phyloP scores from a whole-genome alignment of 192 early-diverging fungal genomes.

The Geranomyces variabilis region DNA sequence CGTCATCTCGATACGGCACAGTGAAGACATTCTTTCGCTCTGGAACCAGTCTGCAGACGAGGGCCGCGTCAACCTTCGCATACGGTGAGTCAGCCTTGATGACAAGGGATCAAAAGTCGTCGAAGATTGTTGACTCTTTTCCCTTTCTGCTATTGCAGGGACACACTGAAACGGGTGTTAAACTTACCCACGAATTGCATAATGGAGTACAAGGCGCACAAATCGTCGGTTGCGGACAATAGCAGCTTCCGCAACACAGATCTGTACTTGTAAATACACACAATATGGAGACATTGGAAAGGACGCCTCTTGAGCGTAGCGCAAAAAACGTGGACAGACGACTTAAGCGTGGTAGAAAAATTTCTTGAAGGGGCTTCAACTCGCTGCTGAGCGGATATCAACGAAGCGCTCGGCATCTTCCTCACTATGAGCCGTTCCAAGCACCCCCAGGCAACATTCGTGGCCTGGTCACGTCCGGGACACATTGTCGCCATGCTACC shows the following conservation, averaged over 20 bases:
- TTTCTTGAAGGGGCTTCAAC: too few species aligned
- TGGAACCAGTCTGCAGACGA: slow-evolving; percentile 91
- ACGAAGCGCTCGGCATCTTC: too few species aligned
- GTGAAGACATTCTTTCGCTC: slow-evolving; percentile 92
- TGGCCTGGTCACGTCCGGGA: too few species aligned
- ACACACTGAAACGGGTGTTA: slow-evolving; percentile 85
- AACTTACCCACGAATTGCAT: slow-evolving; percentile 83
- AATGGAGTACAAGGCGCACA: slow-evolving; percentile 96
- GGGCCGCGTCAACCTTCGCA: slow-evolving; percentile 79
- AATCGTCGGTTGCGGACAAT: slow-evolving; percentile 79
- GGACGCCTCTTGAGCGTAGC: too few species aligned
- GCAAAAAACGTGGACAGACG: too few species aligned
- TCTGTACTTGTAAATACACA: slow-evolving; percentile 31
- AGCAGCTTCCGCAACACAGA: slow-evolving; percentile 87
- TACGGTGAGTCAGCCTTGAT: slow-evolving; percentile 63
- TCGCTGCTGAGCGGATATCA: too few species aligned
- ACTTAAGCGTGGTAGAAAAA: too few species aligned
- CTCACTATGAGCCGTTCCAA: too few species aligned
- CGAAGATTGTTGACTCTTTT: background rate
- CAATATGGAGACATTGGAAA: too few species aligned
- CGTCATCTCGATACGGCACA: slow-evolving; percentile 89
- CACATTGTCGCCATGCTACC: too few species aligned
- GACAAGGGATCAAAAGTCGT: background rate
- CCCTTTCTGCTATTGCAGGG: slow-evolving; percentile 46
- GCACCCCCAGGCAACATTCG: too few species aligned